Conservation (phyloP, 2,329 filamentous ascomycete genomes). For the Sporothrix protearum region DNA sequence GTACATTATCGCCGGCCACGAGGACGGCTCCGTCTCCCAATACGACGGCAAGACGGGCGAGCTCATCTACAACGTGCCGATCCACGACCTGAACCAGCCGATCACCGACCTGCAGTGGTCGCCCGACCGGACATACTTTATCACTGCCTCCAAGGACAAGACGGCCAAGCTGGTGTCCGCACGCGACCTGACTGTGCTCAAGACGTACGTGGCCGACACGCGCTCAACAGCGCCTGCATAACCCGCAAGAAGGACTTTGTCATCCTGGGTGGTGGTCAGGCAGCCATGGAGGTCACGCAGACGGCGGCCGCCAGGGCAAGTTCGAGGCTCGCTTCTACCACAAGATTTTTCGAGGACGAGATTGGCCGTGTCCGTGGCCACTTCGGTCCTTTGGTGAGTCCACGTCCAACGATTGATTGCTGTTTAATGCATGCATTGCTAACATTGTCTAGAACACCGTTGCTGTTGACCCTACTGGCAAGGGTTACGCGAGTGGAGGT, state of each 20-base stretch:
- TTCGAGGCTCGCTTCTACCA: slow-evolving; percentile 99
- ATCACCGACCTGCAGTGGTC: slow-evolving; percentile 97
- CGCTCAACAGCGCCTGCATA: slow-evolving; percentile 91
- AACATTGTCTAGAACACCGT: slow-evolving; percentile 69
- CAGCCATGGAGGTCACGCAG: slow-evolving; percentile 97
- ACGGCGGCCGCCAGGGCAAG: slow-evolving; percentile 94
- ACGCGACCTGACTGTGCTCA: slow-evolving; percentile 83
- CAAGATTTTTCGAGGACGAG: slow-evolving; percentile 98
- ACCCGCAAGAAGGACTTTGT: slow-evolving; percentile 97
- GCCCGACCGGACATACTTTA: slow-evolving; percentile 91
- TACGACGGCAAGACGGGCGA: slow-evolving; percentile 98
- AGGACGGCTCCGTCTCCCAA: slow-evolving; percentile 86
- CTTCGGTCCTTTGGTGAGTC: slow-evolving; percentile 74
- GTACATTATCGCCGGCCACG: slow-evolving; percentile 97
- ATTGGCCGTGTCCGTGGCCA: slow-evolving; percentile 95
- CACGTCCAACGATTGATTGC: not conserved
- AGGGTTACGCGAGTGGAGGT: slow-evolving; percentile 89
- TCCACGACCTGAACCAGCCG: slow-evolving; percentile 79
- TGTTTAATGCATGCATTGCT: not conserved
- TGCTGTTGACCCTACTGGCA: slow-evolving; percentile 85
- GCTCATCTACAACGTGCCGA: slow-evolving; percentile 86
- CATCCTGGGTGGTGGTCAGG: slow-evolving; percentile 95
- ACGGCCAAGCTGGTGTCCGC: slow-evolving; percentile 86
- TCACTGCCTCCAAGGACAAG: slow-evolving; percentile 98
- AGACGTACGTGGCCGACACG: slow-evolving; percentile 88